A percentile compares a stretch with the other conserved stretches of the same genome.
phyloP scores from a whole-genome alignment of 352 stramenopile genomes.

The Blastocystis sp. region DNA sequence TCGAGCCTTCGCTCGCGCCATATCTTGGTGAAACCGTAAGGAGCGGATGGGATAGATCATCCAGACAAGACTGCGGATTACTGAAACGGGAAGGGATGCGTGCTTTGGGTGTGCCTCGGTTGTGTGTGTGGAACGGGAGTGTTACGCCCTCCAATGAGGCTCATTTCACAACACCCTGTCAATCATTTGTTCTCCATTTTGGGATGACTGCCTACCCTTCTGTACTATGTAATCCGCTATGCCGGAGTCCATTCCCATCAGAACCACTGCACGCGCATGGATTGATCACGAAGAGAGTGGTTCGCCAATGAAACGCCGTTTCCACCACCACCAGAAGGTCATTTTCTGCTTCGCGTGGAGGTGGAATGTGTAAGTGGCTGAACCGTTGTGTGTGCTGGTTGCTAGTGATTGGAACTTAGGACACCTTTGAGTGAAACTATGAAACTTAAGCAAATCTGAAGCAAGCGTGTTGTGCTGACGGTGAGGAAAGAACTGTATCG shows the following conservation, averaged over 20 bases:
- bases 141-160: too few species aligned
- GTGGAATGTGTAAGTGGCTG: slow-evolving; percentile 1
- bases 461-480: slow-evolving; percentile 38
- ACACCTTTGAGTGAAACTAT: slow-evolving; percentile 65
- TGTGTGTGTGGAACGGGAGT: too few species aligned
- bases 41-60: slow-evolving; percentile 33
- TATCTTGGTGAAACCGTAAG: not conserved
- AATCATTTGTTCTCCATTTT: too few species aligned
- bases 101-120: not conserved
- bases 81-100: not conserved
- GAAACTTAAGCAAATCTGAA: slow-evolving; percentile 60
- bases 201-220: too few species aligned
- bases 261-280: not conserved
- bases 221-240: too few species aligned
- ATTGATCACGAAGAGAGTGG: not conserved
- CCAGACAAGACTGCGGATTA: too few species aligned
- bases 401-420: slow-evolving; percentile 68
- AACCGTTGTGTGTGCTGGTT: not conserved
- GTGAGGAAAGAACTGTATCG: slow-evolving; percentile 64
- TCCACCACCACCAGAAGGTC: not conserved
- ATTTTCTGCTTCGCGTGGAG: not conserved
- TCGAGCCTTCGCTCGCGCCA: slow-evolving; percentile 13
- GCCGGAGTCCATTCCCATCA: too few species aligned
- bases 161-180: too few species aligned
- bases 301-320: not conserved